phyloP scores from a whole-genome alignment of 1,139 yeast genomes.

The Candida sp. region DNA sequence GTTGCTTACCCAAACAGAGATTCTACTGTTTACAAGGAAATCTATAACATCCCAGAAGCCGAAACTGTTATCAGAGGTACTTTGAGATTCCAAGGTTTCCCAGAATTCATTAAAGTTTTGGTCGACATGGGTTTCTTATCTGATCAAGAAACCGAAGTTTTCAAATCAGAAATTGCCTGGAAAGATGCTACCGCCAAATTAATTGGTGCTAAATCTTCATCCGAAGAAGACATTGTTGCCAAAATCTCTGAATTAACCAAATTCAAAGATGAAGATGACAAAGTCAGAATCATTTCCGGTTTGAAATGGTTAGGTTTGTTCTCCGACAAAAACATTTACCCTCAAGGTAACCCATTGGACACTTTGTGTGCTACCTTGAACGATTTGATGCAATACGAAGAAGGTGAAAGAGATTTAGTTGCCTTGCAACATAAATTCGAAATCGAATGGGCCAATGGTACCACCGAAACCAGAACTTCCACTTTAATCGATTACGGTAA shows the following conservation, averaged over 20 bases:
- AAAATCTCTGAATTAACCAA: conserved; percentile 75
- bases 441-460: conserved; percentile 94
- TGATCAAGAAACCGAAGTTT: conserved; percentile 64
- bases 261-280: conserved; percentile 79
- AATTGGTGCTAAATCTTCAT: conserved; percentile 68
- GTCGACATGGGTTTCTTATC: conserved; percentile 92
- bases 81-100: conserved; percentile 97
- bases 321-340: conserved; percentile 69
- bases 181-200: conserved; percentile 79
- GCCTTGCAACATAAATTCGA: conserved; percentile 97
- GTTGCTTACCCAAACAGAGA: conserved; percentile 99
- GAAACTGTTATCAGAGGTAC: conserved; percentile 97
- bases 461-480: conserved; percentile 87
- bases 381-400: conserved; percentile 92
- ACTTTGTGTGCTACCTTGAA: conserved; percentile 96
- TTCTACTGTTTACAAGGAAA: conserved; percentile 89
- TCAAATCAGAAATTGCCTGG: conserved; percentile 69
- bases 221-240: conserved; percentile 70
- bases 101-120: conserved; percentile 91
- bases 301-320: conserved; percentile 93
- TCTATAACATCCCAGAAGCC: conserved; percentile 95
- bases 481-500: conserved; percentile 94
- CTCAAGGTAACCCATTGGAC: conserved; percentile 94
- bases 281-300: conserved; percentile 84
- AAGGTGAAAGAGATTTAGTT: conserved; percentile 94